phyloP scores from a whole-genome alignment of 164 flowering plant genomes.

The Akebia trifoliata region DNA sequence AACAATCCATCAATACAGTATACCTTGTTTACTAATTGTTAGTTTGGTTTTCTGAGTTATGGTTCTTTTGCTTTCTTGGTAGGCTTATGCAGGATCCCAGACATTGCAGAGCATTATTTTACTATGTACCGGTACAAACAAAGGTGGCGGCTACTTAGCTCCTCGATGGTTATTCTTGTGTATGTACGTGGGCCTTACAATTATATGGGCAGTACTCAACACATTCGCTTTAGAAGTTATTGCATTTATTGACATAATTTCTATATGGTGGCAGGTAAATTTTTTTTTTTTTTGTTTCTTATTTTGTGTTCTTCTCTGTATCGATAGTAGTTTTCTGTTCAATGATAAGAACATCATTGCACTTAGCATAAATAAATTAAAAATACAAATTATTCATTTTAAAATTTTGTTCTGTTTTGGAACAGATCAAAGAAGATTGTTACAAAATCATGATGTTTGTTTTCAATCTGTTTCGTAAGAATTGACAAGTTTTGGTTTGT shows the following conservation, averaged over 20 bases:
- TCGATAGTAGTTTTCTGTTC: too few species aligned
- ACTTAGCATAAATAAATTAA: not conserved
- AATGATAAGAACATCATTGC: too few species aligned
- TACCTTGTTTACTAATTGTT: too few species aligned
- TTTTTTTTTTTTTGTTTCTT: not conserved
- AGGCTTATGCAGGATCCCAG: constrained; percentile 75
- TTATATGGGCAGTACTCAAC: constrained; percentile 72
- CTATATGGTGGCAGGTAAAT: constrained; percentile 81
- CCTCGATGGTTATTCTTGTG: constrained; percentile 61
- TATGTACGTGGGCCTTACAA: constrained; percentile 56
- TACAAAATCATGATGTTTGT: too few species aligned
- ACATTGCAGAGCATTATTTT: constrained; percentile 58
- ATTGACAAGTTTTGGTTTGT: too few species aligned
- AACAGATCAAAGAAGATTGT: too few species aligned
- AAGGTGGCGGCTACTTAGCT: constrained; percentile 67
- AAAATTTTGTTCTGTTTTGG: too few species aligned
- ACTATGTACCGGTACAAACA: constrained; percentile 62
- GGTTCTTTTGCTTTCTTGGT: constrained; percentile 2
- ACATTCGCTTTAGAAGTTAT: constrained; percentile 67
- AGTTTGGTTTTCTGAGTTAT: not conserved
- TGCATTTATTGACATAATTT: constrained; percentile 58
- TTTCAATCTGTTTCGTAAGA: too few species aligned
- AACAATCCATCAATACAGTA: too few species aligned
- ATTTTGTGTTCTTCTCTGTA: too few species aligned
- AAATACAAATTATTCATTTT: too few species aligned